Conservation (phyloP, 2,329 filamentous ascomycete species). For the Mycosphaerelloides madeirae region DNA sequence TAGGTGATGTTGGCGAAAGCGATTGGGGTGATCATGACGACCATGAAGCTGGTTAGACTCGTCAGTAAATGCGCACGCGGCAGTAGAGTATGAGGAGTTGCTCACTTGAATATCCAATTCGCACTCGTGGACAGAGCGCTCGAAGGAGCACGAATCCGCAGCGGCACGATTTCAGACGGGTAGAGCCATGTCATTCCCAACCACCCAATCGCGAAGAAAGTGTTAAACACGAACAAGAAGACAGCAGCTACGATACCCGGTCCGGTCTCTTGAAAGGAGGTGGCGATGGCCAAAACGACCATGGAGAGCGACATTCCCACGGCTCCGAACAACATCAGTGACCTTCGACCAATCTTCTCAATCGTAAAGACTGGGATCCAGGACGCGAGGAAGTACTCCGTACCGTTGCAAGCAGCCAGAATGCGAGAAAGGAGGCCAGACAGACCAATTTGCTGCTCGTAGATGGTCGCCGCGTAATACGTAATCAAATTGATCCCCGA, state of each 20-base stretch:
- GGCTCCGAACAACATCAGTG: slow-evolving; percentile 67
- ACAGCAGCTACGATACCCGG: slow-evolving; percentile 36
- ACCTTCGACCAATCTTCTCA: slow-evolving; percentile 52
- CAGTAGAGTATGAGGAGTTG: not conserved
- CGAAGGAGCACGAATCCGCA: slow-evolving; percentile 33
- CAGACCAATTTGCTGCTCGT: slow-evolving; percentile 50
- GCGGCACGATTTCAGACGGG: slow-evolving; percentile 32
- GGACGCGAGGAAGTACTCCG: slow-evolving; percentile 49
- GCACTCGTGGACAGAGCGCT: slow-evolving; percentile 43
- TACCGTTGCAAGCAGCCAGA: slow-evolving; percentile 51
- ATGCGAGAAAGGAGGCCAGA: slow-evolving; percentile 44
- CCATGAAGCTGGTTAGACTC: slow-evolving; percentile 15
- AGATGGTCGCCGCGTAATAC: slow-evolving; percentile 47
- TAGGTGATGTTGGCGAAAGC: slow-evolving; percentile 54
- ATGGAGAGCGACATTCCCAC: slow-evolving; percentile 26
- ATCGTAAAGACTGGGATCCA: slow-evolving; percentile 48
- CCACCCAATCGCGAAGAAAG: slow-evolving; percentile 36
- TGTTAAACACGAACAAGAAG: slow-evolving; percentile 36
- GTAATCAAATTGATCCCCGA: slow-evolving; percentile 24
- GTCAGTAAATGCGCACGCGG: not conserved
- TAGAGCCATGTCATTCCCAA: slow-evolving; percentile 32
- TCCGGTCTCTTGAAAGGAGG: slow-evolving; percentile 14
- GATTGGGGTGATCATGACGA: slow-evolving; percentile 57
- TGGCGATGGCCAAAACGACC: slow-evolving; percentile 28
- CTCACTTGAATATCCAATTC: slow-evolving; percentile 31